Base-by-base conservation (phyloP, 257 asterid species). In the Jasminum sambac region DNA sequence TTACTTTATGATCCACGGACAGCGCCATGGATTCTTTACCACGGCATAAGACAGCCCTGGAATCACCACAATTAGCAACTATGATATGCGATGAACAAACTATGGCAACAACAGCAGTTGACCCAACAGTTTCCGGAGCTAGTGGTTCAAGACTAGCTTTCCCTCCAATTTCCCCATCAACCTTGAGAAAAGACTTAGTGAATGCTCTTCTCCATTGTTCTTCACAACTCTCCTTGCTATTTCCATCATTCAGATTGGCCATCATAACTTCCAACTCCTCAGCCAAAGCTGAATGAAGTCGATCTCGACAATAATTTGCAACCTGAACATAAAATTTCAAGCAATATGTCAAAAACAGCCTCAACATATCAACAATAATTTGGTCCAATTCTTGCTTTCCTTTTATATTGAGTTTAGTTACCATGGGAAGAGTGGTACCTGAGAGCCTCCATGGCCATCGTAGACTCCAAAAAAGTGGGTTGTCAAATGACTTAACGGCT, bases 381-480 rank as follows among this genome's bases (percentile, higher is more conserved):
- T 25, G 21, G 61, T 52, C 61, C 17, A 52, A 52, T 17, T 19
- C 26, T 8, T 19, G 8, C 61, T 19, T n/a, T 52, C 5, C 17
- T 52, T 52, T 17, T 17, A 7, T 8, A 19, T 23, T 19, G 26
- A 19, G 25, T 52, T 52, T 17, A 3, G 26, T 9, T 52, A 19
- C 9, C 17, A 11, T 77, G 67, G 24, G 63, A 39, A 63, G 23
- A 62, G 36, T 71, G 25, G 12, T 64, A 93, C 98, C 96, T 94
- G 98, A 69, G 88, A 87, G 67, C 99, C 99, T 61, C 98, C 99
- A 79, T 94, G 99, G 58, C 99, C 99, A 77, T 94, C 99, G 59
- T 94, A 94, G 25, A 94, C 99, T 39, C 96, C 99, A 75, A 88
- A 94, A 82, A 94, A 94, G 83, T 94, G 99, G 37, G 90, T 86